A percentile compares a stretch with the other conserved stretches of the same genome.
Conservation (phyloP, 768 basidiomycete genomes). For the Tricholoma terreum region DNA sequence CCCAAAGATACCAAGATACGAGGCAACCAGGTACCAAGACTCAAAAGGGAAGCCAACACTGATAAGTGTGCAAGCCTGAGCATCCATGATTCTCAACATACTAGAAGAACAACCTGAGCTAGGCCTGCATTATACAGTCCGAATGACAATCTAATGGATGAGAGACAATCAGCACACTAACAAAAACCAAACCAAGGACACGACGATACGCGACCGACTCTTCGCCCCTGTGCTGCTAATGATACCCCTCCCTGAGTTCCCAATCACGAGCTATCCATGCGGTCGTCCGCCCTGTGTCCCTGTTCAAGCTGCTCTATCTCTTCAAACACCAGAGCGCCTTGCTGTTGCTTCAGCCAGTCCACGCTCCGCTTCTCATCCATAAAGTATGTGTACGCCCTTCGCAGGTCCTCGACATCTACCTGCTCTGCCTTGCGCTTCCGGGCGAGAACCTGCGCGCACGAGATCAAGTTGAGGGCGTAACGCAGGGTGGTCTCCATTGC, state of each 20-base stretch:
- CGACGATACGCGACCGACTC: not conserved
- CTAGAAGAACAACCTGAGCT: no score
- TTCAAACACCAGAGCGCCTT: slow-evolving; percentile 71
- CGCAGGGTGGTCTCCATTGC: slow-evolving; percentile 87
- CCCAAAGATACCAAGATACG: no score
- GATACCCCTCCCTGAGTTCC: not conserved
- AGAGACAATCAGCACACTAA: not conserved
- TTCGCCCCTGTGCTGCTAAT: not conserved
- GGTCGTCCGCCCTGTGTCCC: slow-evolving; percentile 30
- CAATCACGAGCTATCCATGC: slow-evolving; percentile 24
- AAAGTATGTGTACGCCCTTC: slow-evolving; percentile 83
- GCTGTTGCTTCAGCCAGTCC: slow-evolving; percentile 87
- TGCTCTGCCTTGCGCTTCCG: slow-evolving; percentile 74
- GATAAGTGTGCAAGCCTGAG: not conserved
- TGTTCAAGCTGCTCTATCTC: slow-evolving; percentile 45
- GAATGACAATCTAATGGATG: not conserved
- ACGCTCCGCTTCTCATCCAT: slow-evolving; percentile 92
- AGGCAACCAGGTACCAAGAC: no score
- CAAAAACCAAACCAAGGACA: not conserved
- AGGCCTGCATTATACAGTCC: no score
- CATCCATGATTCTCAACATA: no score
- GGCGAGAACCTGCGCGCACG: slow-evolving; percentile 85
- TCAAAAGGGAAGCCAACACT: no score
- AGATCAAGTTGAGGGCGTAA: slow-evolving; percentile 93
- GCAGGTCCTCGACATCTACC: slow-evolving; percentile 84